Percentiles rank a stretch among this genome's conserved stretches.
phyloP scores from a whole-genome alignment of 2,329 filamentous ascomycete genomes.

The Colletotrichum paranaense region DNA sequence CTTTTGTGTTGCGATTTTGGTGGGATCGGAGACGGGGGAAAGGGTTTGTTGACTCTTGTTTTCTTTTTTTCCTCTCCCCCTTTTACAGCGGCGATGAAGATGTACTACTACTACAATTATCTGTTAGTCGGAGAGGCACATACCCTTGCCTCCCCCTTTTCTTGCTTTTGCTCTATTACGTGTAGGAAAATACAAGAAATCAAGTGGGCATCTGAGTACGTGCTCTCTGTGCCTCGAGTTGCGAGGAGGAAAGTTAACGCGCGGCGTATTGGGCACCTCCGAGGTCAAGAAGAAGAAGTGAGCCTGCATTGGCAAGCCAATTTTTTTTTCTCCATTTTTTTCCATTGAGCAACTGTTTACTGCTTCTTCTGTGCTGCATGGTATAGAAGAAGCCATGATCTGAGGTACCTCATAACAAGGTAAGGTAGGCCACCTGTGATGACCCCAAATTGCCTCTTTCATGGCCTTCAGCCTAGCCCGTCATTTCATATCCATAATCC shows the following conservation, averaged over 20 bases:
- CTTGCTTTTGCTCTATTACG: neutral
- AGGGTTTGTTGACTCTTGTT: too few relatives aligned
- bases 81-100: constrained; percentile 6
- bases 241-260: neutral
- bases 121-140: neutral
- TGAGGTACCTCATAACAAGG: too few relatives aligned
- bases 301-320: neutral
- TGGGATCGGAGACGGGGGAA: neutral
- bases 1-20: neutral
- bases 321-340: neutral
- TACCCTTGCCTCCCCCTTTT: neutral
- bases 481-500: neutral
- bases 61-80: neutral
- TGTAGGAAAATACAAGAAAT: too few relatives aligned
- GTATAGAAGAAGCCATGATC: neutral
- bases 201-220: too few relatives aligned
- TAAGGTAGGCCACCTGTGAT: neutral
- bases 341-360: neutral
- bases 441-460: neutral
- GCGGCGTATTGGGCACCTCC: too few relatives aligned
- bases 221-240: neutral
- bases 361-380: neutral
- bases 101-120: constrained; percentile 8
- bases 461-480: neutral
- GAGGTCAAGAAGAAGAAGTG: neutral